Conservation (phyloP, 2,329 filamentous ascomycete genomes). For the Orbilia brochopaga region DNA sequence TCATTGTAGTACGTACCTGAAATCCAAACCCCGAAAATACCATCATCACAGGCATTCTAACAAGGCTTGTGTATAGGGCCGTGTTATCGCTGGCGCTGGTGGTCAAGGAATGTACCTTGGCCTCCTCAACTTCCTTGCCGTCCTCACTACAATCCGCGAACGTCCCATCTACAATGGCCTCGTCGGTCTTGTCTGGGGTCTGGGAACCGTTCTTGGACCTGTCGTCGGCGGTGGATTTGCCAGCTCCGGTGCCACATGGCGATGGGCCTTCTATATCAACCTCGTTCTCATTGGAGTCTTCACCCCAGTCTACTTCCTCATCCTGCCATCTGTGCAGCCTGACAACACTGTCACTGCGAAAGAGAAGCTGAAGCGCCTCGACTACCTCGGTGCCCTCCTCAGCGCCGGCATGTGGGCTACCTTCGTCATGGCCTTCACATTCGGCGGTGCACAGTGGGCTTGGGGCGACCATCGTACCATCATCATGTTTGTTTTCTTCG, state of each 20-base stretch:
- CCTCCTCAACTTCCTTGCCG: slow-evolving; percentile 55
- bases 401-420: slow-evolving; percentile 59
- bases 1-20: slow-evolving; percentile 42
- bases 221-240: slow-evolving; percentile 62
- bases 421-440: slow-evolving; percentile 62
- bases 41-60: slow-evolving; percentile 1
- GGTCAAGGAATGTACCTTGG: slow-evolving; percentile 61
- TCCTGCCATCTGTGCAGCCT: slow-evolving; percentile 57
- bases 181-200: slow-evolving; percentile 57
- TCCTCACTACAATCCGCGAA: slow-evolving; percentile 56
- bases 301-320: slow-evolving; percentile 61
- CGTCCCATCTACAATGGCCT: slow-evolving; percentile 56
- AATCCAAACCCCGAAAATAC: too few relatives aligned
- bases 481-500: slow-evolving; percentile 62
- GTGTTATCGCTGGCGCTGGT: slow-evolving; percentile 61
- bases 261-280: slow-evolving; percentile 66
- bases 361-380: slow-evolving; percentile 57
- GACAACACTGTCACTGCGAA: slow-evolving; percentile 34
- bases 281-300: slow-evolving; percentile 61
- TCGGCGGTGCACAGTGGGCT: slow-evolving; percentile 62
- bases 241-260: slow-evolving; percentile 59
- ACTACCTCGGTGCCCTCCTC: slow-evolving; percentile 61
- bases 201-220: slow-evolving; percentile 62
- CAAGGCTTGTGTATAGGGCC: slow-evolving; percentile 57
- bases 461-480: slow-evolving; percentile 62